phyloP scores from a whole-genome alignment of 1,284 basidiomycete species.

The Chiua sp. region DNA sequence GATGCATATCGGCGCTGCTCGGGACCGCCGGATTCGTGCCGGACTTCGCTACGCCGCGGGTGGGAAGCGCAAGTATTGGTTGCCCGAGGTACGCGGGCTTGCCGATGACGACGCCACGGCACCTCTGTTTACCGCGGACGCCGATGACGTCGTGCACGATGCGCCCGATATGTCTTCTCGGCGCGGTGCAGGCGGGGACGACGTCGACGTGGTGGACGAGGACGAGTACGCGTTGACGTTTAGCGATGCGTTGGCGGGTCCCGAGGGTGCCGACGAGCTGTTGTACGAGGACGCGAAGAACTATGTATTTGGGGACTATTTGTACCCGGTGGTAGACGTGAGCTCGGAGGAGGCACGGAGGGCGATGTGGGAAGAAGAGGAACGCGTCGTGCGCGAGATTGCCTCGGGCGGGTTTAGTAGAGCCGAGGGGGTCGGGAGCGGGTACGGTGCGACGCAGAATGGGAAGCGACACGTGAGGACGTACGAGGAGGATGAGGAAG shows the following conservation, averaged over 20 bases:
- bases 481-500: constrained; percentile 17
- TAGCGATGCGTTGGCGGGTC: constrained; percentile 56
- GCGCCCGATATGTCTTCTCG: constrained; percentile 57
- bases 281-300: constrained; percentile 73
- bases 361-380: constrained; percentile 61
- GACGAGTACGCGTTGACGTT: constrained; percentile 50
- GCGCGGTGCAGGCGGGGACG: constrained; percentile 24
- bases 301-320: constrained; percentile 91
- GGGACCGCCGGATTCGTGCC: constrained; percentile 84
- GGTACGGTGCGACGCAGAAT: constrained; percentile 34
- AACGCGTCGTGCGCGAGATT: constrained; percentile 34
- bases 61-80: constrained; percentile 90
- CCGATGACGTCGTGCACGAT: constrained; percentile 68
- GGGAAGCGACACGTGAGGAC: constrained; percentile 8
- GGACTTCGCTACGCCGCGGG: constrained; percentile 91
- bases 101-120: constrained; percentile 65
- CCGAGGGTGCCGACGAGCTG: constrained; percentile 68
- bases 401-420: constrained; percentile 12
- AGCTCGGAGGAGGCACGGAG: constrained; percentile 72
- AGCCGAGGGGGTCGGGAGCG: not conserved
- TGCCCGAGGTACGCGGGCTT: constrained; percentile 66
- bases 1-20: constrained; percentile 85
- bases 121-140: constrained; percentile 74
- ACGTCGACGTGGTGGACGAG: constrained; percentile 37
- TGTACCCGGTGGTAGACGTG: constrained; percentile 89